These are phyloP conservation scores for Rhizophora apiculata DNA, from an alignment of 345 rosid species.

Conservation along the genomic window DNA sequence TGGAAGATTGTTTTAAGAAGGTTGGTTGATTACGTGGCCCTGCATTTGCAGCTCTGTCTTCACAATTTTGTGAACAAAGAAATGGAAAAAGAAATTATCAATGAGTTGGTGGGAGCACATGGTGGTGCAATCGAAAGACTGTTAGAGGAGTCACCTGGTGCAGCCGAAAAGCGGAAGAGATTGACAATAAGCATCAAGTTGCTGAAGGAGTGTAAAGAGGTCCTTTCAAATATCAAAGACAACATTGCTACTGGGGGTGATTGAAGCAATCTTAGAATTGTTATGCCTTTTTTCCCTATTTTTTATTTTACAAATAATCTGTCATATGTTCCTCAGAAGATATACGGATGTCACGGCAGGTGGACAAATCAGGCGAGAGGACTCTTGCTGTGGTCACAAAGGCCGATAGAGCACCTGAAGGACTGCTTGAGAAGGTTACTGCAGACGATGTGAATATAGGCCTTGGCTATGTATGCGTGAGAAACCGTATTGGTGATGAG, in stretches of 20 bases:
- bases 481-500: conserved; percentile 43
- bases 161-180: conserved; percentile 25
- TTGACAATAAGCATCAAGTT: conserved; percentile 22
- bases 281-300: no score
- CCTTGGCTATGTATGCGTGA: conserved; percentile 47
- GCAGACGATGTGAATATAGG: conserved; percentile 52
- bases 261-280: no score
- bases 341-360: conserved; percentile 46
- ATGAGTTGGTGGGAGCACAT: conserved; percentile 18
- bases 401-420: conserved; percentile 50
- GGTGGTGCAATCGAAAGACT: conserved; percentile 26
- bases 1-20: conserved; percentile 34
- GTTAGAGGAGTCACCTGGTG: conserved; percentile 25
- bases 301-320: no score
- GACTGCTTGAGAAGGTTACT: conserved; percentile 39
- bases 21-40: conserved; percentile 27
- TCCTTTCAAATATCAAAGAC: conserved; percentile 21
- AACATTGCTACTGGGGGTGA: neutral
- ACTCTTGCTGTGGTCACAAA: conserved; percentile 56
- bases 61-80: conserved; percentile 22
- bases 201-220: conserved; percentile 24
- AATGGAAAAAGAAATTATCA: conserved; percentile 18
- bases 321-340: no score
- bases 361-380: conserved; percentile 41
- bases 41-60: conserved; percentile 19